These are phyloP conservation scores for Fusarium sacchari DNA, from an alignment of 2,329 filamentous ascomycete genomes.

Conservation along the genomic window DNA sequence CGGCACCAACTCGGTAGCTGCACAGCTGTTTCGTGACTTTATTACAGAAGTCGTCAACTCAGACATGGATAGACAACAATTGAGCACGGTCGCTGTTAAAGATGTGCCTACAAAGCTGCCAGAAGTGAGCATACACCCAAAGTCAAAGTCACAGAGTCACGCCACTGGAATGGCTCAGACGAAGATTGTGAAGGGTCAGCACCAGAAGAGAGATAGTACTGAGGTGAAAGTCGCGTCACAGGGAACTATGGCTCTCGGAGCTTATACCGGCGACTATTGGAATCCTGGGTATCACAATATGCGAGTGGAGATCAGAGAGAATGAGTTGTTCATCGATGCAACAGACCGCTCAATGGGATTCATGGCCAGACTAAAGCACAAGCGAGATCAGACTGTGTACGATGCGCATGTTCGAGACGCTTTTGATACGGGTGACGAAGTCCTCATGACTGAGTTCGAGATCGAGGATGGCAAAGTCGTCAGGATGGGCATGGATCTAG, in stretches of 20 bases:
- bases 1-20: conserved; percentile 20
- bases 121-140: neutral
- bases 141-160: neutral
- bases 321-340: conserved; percentile 40
- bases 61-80: neutral
- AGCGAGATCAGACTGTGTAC: conserved; percentile 28
- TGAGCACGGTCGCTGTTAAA: rapidly evolving
- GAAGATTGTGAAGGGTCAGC: rapidly evolving
- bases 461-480: conserved; percentile 16
- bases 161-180: rapidly evolving
- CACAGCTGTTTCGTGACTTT: conserved; percentile 32
- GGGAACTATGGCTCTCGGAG: conserved; percentile 9
- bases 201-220: too few relatives aligned
- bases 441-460: conserved; percentile 28
- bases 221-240: neutral
- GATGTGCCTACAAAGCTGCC: rapidly evolving
- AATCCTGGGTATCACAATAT: conserved; percentile 43
- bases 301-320: conserved; percentile 29
- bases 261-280: conserved; percentile 40
- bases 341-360: conserved; percentile 44
- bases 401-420: conserved; percentile 28
- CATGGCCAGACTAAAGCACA: conserved; percentile 35
- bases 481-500: conserved; percentile 35
- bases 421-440: conserved; percentile 23
- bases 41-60: conserved; percentile 30